Conservation (phyloP, 495 filamentous ascomycete genomes). For the Penicillium salamii region DNA sequence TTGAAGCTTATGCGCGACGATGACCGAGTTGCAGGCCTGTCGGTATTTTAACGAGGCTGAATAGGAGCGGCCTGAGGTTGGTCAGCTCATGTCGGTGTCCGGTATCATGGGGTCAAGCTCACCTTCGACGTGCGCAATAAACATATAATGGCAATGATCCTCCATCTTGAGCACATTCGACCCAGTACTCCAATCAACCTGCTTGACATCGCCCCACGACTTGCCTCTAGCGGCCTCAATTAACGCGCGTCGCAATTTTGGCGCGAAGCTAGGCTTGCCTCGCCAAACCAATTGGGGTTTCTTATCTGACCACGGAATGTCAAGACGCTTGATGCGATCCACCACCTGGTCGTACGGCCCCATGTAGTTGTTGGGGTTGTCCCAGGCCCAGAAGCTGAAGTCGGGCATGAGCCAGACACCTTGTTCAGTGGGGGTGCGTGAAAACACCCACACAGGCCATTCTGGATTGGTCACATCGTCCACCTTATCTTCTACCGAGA, state of each 20-base stretch:
- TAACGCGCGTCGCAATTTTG: constrained; percentile 46
- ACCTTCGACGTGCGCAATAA: constrained; percentile 58
- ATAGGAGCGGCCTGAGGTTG: constrained; percentile 41
- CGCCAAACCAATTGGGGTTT: constrained; percentile 65
- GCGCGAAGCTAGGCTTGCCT: constrained; percentile 50
- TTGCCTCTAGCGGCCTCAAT: constrained; percentile 46
- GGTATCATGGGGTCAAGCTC: neutral
- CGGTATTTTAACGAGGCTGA: constrained; percentile 58
- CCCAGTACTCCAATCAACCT: constrained; percentile 44
- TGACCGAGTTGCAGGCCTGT: constrained; percentile 58
- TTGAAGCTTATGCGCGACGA: constrained; percentile 49
- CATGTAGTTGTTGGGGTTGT: constrained; percentile 56
- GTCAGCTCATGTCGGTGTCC: neutral
- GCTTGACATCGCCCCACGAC: constrained; percentile 55
- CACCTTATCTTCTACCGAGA: constrained; percentile 52
- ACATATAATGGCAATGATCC: constrained; percentile 59
- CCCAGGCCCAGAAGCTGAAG: constrained; percentile 75
- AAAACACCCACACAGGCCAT: constrained; percentile 53
- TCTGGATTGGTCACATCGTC: constrained; percentile 40
- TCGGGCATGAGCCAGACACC: constrained; percentile 72
- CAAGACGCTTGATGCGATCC: constrained; percentile 37
- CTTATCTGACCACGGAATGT: constrained; percentile 48
- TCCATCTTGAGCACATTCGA: constrained; percentile 45
- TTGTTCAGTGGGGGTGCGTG: constrained; percentile 37
- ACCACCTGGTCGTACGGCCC: constrained; percentile 57